Percentiles rank a stretch among this genome's conserved stretches.
Evolutionary conservation across 352 stramenopile genomes (phyloP).

Genomic region (Pythium sp.): DNA sequence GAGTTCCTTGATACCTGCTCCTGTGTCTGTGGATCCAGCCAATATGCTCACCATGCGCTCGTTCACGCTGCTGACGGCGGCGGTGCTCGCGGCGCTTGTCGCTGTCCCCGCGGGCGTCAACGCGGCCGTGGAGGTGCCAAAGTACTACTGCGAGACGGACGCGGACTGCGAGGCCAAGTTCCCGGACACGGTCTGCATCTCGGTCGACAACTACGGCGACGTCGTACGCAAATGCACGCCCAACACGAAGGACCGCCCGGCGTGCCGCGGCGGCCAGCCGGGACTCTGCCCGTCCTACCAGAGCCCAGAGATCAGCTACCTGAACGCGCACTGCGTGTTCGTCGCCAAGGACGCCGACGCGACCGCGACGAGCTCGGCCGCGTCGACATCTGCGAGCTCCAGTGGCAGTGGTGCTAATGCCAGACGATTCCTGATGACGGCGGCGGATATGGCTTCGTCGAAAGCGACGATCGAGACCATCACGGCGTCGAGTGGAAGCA

Average conservation of each 20-base stretch:
- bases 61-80: conserved; percentile 12
- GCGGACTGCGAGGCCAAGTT: conserved; percentile 67
- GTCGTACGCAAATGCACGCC: conserved; percentile 79
- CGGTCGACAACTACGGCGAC: conserved; percentile 73
- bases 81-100: conserved; percentile 7
- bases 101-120: not conserved
- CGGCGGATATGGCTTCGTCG: conserved; percentile 13
- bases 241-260: conserved; percentile 68
- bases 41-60: conserved; percentile 13
- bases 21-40: not conserved
- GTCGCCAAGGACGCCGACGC: conserved; percentile 46
- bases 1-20: not conserved
- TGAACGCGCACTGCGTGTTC: conserved; percentile 85
- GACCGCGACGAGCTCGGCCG: conserved; percentile 15
- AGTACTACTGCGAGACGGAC: conserved; percentile 66
- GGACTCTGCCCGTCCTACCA: conserved; percentile 82
- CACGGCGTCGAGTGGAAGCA: conserved; percentile 9
- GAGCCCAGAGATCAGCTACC: conserved; percentile 58
- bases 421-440: conserved; percentile 15
- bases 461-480: conserved; percentile 6
- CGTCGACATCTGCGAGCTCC: conserved; percentile 13
- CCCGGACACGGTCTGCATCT: conserved; percentile 70
- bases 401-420: not conserved
- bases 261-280: conserved; percentile 65
- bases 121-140: conserved; percentile 14